These are phyloP conservation scores for Nakataea oryzae DNA, from an alignment of 2,329 filamentous ascomycete species.

Conservation along the genomic window DNA sequence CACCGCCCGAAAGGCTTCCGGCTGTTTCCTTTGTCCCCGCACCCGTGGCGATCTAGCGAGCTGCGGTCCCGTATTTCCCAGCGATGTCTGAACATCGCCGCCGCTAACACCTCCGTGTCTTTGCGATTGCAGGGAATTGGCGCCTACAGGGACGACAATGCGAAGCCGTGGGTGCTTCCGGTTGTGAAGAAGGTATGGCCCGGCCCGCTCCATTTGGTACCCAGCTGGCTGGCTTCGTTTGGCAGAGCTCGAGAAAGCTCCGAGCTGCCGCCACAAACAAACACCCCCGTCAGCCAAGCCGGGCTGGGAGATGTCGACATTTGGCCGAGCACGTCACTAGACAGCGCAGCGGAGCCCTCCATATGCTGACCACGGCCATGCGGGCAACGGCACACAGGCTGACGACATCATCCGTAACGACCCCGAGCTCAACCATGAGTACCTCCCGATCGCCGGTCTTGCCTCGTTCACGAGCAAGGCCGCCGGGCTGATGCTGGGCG, in stretches of 20 bases:
- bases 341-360: conserved; percentile 1
- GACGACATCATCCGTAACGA: conserved; percentile 83
- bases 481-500: conserved; percentile 79
- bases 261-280: conserved; percentile 1
- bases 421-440: conserved; percentile 92
- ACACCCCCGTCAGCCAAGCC: neutral
- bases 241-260: neutral
- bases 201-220: neutral
- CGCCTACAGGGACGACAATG: conserved; percentile 88
- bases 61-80: neutral
- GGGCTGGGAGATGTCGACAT: neutral
- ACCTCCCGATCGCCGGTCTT: conserved; percentile 89
- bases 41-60: neutral
- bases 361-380: conserved; percentile 2
- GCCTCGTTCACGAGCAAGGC: conserved; percentile 79
- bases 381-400: conserved; percentile 48
- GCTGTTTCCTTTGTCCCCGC: neutral
- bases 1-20: neutral
- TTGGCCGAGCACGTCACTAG: neutral
- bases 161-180: conserved; percentile 93
- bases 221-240: conserved; percentile 7
- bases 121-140: conserved; percentile 53
- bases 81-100: conserved; percentile 1
- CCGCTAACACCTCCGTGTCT: neutral
- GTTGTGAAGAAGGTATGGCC: conserved; percentile 84